Conservation (phyloP, 2,329 filamentous ascomycete genomes). For the Ophiognomonia clavigignenti-juglandacearum region DNA sequence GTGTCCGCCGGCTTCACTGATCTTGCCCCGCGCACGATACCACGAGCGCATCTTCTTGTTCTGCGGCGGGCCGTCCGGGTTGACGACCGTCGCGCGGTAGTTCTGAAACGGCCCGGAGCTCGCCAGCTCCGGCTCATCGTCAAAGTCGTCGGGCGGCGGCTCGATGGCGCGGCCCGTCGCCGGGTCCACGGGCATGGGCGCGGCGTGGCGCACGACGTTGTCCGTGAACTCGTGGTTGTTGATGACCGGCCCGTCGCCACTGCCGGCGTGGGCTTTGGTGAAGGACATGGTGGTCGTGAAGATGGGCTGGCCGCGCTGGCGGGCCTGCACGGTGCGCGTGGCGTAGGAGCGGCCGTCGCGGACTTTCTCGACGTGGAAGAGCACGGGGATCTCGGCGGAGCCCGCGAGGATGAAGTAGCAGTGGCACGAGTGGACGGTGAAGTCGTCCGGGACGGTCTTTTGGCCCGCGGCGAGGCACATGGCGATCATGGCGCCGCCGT, state of each 20-base stretch:
- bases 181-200: conserved; percentile 46
- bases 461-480: conserved; percentile 87
- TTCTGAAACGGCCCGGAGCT: conserved; percentile 45
- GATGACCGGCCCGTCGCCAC: background rate
- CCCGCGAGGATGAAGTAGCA: conserved; percentile 98
- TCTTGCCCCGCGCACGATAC: conserved; percentile 69
- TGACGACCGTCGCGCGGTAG: conserved; percentile 36
- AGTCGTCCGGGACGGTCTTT: conserved; percentile 74
- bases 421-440: conserved; percentile 92
- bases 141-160: conserved; percentile 34
- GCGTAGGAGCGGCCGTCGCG: conserved; percentile 86
- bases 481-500: conserved; percentile 87
- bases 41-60: conserved; percentile 67
- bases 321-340: conserved; percentile 91
- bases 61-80: conserved; percentile 35
- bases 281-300: conserved; percentile 96
- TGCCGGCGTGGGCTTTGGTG: conserved; percentile 54
- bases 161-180: conserved; percentile 22
- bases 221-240: conserved; percentile 17
- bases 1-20: conserved; percentile 68
- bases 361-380: conserved; percentile 93
- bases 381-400: conserved; percentile 74
- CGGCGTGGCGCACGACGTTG: conserved; percentile 59
- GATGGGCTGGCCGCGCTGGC: conserved; percentile 82
- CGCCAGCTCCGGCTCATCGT: conserved; percentile 44